These are phyloP conservation scores for Clathrospora elynae DNA, from an alignment of 2,329 filamentous ascomycete species.

Conservation along the genomic window DNA sequence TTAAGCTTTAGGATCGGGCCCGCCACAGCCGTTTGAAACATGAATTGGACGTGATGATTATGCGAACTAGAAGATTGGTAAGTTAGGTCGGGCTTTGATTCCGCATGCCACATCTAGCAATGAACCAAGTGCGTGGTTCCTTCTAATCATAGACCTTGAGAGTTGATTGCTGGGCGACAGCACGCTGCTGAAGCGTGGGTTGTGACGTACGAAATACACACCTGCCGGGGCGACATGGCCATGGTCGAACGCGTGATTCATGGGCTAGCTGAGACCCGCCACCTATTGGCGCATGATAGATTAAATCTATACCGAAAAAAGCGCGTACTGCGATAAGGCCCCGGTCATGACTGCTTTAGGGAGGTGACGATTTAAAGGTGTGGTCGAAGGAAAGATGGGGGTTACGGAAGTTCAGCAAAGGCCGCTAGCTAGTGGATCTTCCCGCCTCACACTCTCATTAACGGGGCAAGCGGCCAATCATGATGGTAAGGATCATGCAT, in stretches of 20 bases:
- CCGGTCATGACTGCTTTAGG: conserved; percentile 20
- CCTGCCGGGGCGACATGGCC: not conserved
- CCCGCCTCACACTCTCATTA: conserved; percentile 3
- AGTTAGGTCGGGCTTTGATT: not conserved
- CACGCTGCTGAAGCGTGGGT: not conserved
- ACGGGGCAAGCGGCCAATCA: conserved; percentile 2
- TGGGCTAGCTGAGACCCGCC: too few species aligned
- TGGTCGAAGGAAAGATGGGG: not conserved
- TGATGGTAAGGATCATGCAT: not conserved
- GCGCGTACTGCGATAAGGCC: conserved; percentile 1
- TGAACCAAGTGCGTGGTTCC: too few species aligned
- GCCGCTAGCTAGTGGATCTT: conserved; percentile 11
- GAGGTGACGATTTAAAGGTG: conserved; percentile 24
- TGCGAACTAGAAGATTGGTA: conserved; percentile 9
- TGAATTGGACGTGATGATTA: not conserved
- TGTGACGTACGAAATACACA: not conserved
- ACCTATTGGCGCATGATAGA: conserved; percentile 1
- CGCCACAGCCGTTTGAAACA: conserved; percentile 30
- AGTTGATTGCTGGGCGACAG: too few species aligned
- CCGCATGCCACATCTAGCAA: not conserved
- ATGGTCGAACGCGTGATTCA: not conserved
- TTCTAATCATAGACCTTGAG: too few species aligned
- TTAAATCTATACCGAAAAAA: not conserved
- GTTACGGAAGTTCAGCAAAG: conserved; percentile 2
- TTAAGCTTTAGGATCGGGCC: conserved; percentile 22